Evolutionary conservation across 108 stramenopile species (phyloP).

Genomic region (Nitzschia inconspicua): DNA sequence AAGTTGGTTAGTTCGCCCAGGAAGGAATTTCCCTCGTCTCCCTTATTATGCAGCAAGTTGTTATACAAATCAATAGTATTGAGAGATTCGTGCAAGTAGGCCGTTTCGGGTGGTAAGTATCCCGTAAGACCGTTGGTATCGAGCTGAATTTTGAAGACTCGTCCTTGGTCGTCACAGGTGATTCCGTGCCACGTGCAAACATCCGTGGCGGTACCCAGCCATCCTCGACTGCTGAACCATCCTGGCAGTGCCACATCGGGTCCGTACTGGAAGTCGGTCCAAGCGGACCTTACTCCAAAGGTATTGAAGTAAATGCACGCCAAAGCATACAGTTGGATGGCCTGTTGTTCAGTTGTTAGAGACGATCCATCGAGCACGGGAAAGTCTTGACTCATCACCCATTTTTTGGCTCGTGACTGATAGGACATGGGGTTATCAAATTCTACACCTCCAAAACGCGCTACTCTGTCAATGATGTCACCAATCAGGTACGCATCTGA

Average conservation of each 20-base stretch:
- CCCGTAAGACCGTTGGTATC: slow-evolving; percentile 37
- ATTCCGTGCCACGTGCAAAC: slow-evolving; percentile 65
- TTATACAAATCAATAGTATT: slow-evolving; percentile 23
- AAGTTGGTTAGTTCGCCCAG: slow-evolving; percentile 37
- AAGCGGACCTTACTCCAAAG: slow-evolving; percentile 2
- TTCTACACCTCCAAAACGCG: slow-evolving; percentile 22
- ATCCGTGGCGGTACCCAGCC: slow-evolving; percentile 13
- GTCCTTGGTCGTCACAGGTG: slow-evolving; percentile 37
- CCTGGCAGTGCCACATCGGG: slow-evolving; percentile 29
- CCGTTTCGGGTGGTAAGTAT: slow-evolving; percentile 33
- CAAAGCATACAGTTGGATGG: slow-evolving; percentile 25
- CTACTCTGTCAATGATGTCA: slow-evolving; percentile 6
- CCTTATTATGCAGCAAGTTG: slow-evolving; percentile 41
- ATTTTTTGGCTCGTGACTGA: slow-evolving; percentile 18
- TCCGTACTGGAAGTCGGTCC: slow-evolving; percentile 19
- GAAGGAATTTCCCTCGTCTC: slow-evolving; percentile 33
- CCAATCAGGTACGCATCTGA: slow-evolving; percentile 6
- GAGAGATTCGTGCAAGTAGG: slow-evolving; percentile 22
- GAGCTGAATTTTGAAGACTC: slow-evolving; percentile 33
- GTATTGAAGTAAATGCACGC: slow-evolving; percentile 28
- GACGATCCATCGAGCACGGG: slow-evolving; percentile 2
- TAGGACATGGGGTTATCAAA: slow-evolving; percentile 23
- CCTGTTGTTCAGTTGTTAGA: slow-evolving; percentile 24
- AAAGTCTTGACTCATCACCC: slow-evolving; percentile 24
- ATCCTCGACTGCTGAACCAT: slow-evolving; percentile 26